Base-by-base conservation (phyloP, 352 stramenopile species). In the Paralagenidium karlingii region DNA sequence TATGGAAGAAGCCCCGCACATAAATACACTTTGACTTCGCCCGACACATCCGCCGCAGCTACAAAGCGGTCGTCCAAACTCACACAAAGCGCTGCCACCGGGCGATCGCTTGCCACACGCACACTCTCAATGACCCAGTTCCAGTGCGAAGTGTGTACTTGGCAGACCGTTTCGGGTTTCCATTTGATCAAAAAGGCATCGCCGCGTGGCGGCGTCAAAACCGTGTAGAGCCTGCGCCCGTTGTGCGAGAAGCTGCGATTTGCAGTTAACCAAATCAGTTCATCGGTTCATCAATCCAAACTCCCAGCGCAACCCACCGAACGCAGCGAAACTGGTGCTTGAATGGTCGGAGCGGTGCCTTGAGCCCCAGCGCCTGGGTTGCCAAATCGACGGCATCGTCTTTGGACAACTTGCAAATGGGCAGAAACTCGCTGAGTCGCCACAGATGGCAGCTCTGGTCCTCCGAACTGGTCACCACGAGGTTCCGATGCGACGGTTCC, bases 251-350 rank as follows among this genome's bases (percentile, higher is more conserved):
- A 90, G 13, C 73, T 63, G 16, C n/a, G n/a, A n/a, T n/a, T n/a
- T n/a, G n/a, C n/a, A n/a, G n/a, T n/a, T n/a, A n/a, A n/a, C n/a
- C n/a, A n/a, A n/a, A n/a, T n/a, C n/a, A n/a, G n/a, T n/a, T n/a
- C n/a, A n/a, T n/a, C n/a, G n/a, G n/a, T n/a, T n/a, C n/a, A n/a
- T n/a, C n/a, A n/a, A n/a, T n/a, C n/a, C n/a, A n/a, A n/a, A n/a
- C n/a, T n/a, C n/a, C n/a, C n/a, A n/a, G n/a, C n/a, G n/a, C n/a
- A n/a, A n/a, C n/a, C n/a, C n/a, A n/a, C n/a, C n/a, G n/a, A 29
- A 75, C 77, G 30, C 77, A 90, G 12, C 77, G 74, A 32, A 90
- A 90, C 45, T 88, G 49, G 43, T 90, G 77, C 52, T 87, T 90
- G 12, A 56, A 54, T 3, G 53, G 51, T 2, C 69, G 67, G 6